phyloP scores from a whole-genome alignment of 495 filamentous ascomycete species.

The Annulohypoxylon moriforme region DNA sequence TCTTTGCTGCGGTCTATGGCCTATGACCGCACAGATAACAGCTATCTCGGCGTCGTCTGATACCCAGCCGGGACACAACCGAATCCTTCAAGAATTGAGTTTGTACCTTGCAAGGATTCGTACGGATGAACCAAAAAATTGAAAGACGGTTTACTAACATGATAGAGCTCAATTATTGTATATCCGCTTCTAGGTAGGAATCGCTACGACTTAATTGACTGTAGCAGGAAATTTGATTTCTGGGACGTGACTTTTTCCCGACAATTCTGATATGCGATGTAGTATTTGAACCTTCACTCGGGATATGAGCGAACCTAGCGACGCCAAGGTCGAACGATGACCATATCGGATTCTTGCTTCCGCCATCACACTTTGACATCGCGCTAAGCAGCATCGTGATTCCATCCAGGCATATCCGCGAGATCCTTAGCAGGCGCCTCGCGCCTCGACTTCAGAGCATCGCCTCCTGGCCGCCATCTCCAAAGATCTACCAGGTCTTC shows the following conservation, averaged over 20 bases:
- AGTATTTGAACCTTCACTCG: too few relatives aligned
- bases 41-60: constrained; percentile 12
- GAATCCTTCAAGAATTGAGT: constrained; percentile 24
- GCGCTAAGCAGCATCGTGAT: constrained; percentile 31
- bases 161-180: neutral
- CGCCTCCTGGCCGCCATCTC: constrained; percentile 44
- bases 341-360: neutral
- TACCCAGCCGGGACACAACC: constrained; percentile 7
- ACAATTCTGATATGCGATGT: neutral
- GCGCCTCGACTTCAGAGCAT: constrained; percentile 39
- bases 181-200: neutral
- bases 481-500: constrained; percentile 39
- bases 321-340: constrained; percentile 1
- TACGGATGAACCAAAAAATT: constrained; percentile 6
- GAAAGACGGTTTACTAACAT: neutral
- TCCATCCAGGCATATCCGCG: constrained; percentile 45
- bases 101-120: constrained; percentile 3
- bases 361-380: constrained; percentile 2
- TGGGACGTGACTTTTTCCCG: too few relatives aligned
- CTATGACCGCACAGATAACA: constrained; percentile 8
- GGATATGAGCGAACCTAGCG: neutral
- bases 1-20: constrained; percentile 12
- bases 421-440: constrained; percentile 42
- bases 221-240: neutral
- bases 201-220: neutral